Evolutionary conservation across 768 basidiomycete species (phyloP).

Genomic region (Suillus subaureus): DNA sequence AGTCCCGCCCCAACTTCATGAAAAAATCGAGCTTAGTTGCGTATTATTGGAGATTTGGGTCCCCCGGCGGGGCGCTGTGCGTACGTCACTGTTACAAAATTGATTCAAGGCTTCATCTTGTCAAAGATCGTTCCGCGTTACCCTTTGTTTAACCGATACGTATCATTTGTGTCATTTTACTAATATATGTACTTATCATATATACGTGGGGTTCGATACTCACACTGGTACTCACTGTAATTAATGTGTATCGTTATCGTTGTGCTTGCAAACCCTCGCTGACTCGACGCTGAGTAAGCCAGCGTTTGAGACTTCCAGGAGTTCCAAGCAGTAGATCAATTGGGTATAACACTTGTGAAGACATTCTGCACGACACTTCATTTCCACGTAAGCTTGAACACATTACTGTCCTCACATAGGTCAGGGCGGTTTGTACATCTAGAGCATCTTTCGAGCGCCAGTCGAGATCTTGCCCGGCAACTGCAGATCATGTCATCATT

Average conservation of each 20-base stretch:
- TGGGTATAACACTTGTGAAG: slow-evolving; percentile 1
- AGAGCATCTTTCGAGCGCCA: neutral
- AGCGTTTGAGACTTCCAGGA: no score
- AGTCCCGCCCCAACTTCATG: neutral
- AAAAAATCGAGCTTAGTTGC: neutral
- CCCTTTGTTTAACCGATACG: neutral
- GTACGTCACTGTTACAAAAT: neutral
- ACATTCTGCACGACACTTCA: neutral
- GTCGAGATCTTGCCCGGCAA: neutral
- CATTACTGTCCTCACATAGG: neutral
- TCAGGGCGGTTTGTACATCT: neutral
- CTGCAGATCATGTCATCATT: slow-evolving; percentile 38
- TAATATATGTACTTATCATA: neutral
- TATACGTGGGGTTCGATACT: neutral
- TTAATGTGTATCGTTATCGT: neutral
- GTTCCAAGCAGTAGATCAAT: neutral
- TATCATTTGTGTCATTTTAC: neutral
- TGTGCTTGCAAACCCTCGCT: neutral
- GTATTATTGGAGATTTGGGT: neutral
- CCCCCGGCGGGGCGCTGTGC: neutral
- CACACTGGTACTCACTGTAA: neutral
- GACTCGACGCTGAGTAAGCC: no score
- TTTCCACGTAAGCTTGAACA: neutral
- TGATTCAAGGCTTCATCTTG: neutral
- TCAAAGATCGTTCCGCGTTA: neutral